Base-by-base conservation (phyloP, 805 yeast genomes). In the Suhomyces emberorum region DNA sequence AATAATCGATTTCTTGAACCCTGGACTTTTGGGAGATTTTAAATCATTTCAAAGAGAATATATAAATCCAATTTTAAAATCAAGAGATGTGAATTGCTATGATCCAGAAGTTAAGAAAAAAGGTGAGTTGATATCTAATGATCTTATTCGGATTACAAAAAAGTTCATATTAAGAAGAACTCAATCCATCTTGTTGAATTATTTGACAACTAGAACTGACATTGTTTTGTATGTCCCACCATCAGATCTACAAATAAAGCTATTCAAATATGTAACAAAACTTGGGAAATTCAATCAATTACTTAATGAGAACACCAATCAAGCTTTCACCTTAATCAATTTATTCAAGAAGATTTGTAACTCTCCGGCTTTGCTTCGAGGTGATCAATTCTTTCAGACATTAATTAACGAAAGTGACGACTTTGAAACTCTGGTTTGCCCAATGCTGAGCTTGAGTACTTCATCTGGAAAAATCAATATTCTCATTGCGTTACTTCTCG, bases 1-100 rank as follows among this genome's bases (percentile, higher is more conserved):
- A 7, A 77, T 93, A 49, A 76, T 83, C 5, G 83, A 88, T 51
- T 91, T 91, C 54, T 65, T 88, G 9, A 88, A 88, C 50, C 96
- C 96, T 0, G 91, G 89, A 0, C 63, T 84, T 1, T 63, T 93
- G 17, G 96, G 96, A 0, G 63, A 69, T 1, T 72, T 74, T 38
- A 65, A 73, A 16, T 57, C 63, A 12, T 76, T 85, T 53, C 85
- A 81, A 48, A 75, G 72, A 43, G 68, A 68, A 4, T 89, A 54
- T 50, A 77, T 86, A 41, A 67, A 59, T 18, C 97, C 97, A 1
- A 88, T 91, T 21, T 54, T 76, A 26, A 65, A 74, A 41, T 77
- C 95, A 0, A 67, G 96, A 51, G 95, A 52, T 14, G 70, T 76
- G 6, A 74, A 72, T 29, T 79, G 86, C 42, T 65, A 64, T 3